Evolutionary conservation across 176 grass and related monocot genomes (phyloP).

Genomic region (Phragmites australis): DNA sequence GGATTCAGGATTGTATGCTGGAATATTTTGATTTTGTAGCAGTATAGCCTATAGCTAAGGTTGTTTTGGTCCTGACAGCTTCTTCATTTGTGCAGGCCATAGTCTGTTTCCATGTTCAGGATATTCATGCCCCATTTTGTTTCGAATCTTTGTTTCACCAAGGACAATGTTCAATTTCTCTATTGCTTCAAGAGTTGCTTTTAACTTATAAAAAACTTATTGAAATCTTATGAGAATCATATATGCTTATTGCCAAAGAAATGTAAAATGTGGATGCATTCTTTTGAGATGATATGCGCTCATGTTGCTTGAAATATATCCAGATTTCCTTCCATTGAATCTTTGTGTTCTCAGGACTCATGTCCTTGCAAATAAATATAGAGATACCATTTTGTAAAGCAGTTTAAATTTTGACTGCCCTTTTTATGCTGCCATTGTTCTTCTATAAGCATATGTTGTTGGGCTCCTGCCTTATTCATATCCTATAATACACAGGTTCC

Average conservation of each 20-base stretch:
- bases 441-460: constrained; percentile 25
- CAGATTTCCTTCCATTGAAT: not conserved
- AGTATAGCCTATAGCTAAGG: not conserved
- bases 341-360: constrained; percentile 13
- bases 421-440: not conserved
- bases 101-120: not conserved
- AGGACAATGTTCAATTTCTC: not conserved
- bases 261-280: constrained; percentile 5
- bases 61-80: not conserved
- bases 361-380: not conserved
- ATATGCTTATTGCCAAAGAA: not conserved
- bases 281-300: not conserved
- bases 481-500: constrained; percentile 55
- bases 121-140: not conserved
- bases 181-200: not conserved
- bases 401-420: not conserved
- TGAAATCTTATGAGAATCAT: not conserved
- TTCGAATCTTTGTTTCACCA: constrained; percentile 7
- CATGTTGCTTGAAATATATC: constrained; percentile 3
- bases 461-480: constrained; percentile 5
- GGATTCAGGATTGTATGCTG: not conserved
- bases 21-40: not conserved
- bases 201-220: not conserved
- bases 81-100: not conserved
- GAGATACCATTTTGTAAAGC: not conserved